phyloP scores from a whole-genome alignment of 2,329 filamentous ascomycete genomes.

The Macrophomina phaseolina region DNA sequence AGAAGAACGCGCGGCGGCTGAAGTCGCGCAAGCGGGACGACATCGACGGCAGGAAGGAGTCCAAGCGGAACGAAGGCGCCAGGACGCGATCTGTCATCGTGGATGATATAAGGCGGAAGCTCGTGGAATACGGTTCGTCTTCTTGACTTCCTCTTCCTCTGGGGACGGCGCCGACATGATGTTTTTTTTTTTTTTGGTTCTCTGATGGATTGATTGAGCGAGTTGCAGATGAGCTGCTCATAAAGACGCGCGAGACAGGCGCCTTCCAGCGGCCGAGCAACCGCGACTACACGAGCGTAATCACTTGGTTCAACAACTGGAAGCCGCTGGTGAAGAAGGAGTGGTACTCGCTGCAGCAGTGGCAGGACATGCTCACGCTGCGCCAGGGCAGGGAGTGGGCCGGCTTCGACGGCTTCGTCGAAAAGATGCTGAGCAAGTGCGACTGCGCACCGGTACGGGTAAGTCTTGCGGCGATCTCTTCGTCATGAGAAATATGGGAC shows the following conservation, averaged over 20 bases:
- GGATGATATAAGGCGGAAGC: conserved; percentile 39
- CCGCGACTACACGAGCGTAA: conserved; percentile 47
- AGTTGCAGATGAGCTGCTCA: conserved; percentile 43
- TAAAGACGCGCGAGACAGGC: conserved; percentile 46
- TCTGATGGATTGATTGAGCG: neutral
- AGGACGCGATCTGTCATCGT: conserved; percentile 36
- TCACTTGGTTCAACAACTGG: conserved; percentile 43
- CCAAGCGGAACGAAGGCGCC: neutral
- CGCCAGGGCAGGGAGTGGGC: conserved; percentile 49
- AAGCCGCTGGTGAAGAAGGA: conserved; percentile 45
- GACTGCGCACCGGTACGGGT: conserved; percentile 37
- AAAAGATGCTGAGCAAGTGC: conserved; percentile 39
- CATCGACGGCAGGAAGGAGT: neutral
- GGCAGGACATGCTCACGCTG: conserved; percentile 50
- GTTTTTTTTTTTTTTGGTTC: neutral
- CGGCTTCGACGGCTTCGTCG: conserved; percentile 48
- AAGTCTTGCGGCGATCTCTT: conserved; percentile 24
- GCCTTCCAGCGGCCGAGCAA: conserved; percentile 47
- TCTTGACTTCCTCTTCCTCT: neutral
- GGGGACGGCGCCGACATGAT: neutral
- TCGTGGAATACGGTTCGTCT: conserved; percentile 44
- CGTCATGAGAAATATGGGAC: no score
- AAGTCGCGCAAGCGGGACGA: neutral
- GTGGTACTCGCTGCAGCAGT: conserved; percentile 44
- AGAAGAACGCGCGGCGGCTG: neutral